These are phyloP conservation scores for Coccomyxa sp. DNA, from an alignment of 139 green algal genomes.

Conservation along the genomic window DNA sequence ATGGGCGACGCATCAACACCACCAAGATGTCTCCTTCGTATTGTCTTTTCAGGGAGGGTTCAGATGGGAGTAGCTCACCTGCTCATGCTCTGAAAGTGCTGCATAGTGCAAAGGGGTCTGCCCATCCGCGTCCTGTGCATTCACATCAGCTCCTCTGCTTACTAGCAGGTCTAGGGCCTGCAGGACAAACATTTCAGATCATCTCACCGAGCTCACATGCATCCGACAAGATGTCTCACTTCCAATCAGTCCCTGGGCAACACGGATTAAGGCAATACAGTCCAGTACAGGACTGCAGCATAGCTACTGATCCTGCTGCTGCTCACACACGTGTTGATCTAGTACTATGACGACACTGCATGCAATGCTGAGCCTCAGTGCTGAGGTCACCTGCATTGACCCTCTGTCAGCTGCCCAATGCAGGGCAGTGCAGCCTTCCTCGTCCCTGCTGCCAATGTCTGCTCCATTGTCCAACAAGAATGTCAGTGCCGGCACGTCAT, in stretches of 20 bases:
- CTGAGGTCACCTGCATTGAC: background rate
- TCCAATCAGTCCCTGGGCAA: no score
- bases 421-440: background rate
- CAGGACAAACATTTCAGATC: no score
- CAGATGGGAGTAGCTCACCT: background rate
- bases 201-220: no score
- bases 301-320: no score
- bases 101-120: background rate
- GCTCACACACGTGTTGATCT: no score
- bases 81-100: background rate
- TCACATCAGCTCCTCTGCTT: background rate
- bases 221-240: no score
- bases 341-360: no score
- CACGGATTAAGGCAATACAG: no score
- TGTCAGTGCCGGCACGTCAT: background rate
- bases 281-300: no score
- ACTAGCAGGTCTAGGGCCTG: background rate
- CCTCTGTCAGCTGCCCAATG: background rate
- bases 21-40: background rate
- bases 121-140: background rate
- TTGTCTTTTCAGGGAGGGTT: no score
- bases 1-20: background rate
- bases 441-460: background rate
- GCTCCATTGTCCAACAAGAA: background rate
- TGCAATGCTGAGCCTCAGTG: no score